phyloP scores from a whole-genome alignment of 352 stramenopile species.

The Blastocystis sp. region DNA sequence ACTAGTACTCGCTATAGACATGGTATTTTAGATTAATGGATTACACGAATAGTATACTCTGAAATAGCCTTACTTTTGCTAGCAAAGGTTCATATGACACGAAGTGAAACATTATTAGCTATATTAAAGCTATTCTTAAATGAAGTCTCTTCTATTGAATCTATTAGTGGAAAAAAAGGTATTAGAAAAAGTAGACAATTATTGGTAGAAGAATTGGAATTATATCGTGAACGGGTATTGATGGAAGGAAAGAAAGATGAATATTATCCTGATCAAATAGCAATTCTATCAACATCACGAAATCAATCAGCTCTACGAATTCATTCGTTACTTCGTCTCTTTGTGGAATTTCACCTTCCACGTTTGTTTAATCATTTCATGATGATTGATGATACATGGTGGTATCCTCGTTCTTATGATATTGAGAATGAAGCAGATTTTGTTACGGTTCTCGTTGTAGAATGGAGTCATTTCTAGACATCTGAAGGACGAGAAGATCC shows the following conservation, averaged over 20 bases:
- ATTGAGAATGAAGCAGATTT: slow-evolving; percentile 24
- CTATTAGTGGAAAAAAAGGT: too few relatives aligned
- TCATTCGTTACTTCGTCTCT: background rate
- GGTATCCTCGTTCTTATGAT: slow-evolving; percentile 9
- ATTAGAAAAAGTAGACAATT: background rate
- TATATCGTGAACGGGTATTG: background rate
- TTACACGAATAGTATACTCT: background rate
- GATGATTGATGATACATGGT: slow-evolving; percentile 13
- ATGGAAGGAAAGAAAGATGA: background rate
- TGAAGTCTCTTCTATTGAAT: background rate
- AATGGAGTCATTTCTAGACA: background rate
- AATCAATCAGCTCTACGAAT: background rate
- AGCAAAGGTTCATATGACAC: background rate
- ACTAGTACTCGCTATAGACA: background rate
- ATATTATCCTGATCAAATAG: background rate
- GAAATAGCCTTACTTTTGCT: slow-evolving; percentile 4
- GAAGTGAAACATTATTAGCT: background rate
- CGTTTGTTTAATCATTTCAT: background rate
- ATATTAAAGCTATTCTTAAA: slow-evolving; percentile 5
- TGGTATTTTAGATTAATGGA: background rate
- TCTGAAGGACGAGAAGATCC: slow-evolving; percentile 1
- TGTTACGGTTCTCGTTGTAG: background rate
- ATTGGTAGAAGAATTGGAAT: background rate
- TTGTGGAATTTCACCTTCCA: background rate
- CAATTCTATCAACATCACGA: background rate